Evolutionary conservation across 352 stramenopile species (phyloP), one percentile per base, ranked within the genome.

Genomic region (Phytophthora megakarya): DNA sequence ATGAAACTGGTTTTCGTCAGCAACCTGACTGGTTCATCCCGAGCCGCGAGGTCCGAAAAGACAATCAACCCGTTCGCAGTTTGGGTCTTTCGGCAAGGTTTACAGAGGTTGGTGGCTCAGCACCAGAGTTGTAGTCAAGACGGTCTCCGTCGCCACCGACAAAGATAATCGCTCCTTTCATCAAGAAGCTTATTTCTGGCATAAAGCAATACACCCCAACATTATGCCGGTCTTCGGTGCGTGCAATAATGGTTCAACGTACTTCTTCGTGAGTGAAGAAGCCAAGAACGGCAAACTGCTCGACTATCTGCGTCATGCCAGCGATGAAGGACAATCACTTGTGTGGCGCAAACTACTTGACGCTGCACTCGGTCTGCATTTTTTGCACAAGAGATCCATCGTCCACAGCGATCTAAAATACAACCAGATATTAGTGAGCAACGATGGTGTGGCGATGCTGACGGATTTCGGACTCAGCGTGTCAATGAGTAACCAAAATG

Each of bases 221-320:
- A 32, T 32, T 9, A 32, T 32, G 9, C 26, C 26, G 9, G 5
- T 32, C 26, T 32, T 32, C 26, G 61, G 61, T 15, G 61, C 52
- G 16, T 63, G 52, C 23, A 45, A 69, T 12, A 52, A 69, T 25
- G 42, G 35, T 32, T 53, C 58, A 28, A 51, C 59, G 18, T 61
- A 53, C 37, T 63, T 47, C 23, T 69, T 69, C 18, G 61, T 69
- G 19, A 64, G 51, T 40, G 45, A 64, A 38, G 45, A 64, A 18
- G 61, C 50, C 2, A 52, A 42, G 22, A 65, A 70, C 12, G 62
- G 48, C 16, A 62, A 51, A 9, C 26, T 68, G 13, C 21, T 56
- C 6, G 44, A 63, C 19, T 68, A 59, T 18, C 21, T 68, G 16
- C 62, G 38, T 8, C 30, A 51, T 5, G 32, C 22, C 12, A 30